Percentiles rank a stretch among this genome's conserved stretches.
These are phyloP conservation scores for Logfia minima DNA, from an alignment of 129 eudicot species.

Conservation along the genomic window DNA sequence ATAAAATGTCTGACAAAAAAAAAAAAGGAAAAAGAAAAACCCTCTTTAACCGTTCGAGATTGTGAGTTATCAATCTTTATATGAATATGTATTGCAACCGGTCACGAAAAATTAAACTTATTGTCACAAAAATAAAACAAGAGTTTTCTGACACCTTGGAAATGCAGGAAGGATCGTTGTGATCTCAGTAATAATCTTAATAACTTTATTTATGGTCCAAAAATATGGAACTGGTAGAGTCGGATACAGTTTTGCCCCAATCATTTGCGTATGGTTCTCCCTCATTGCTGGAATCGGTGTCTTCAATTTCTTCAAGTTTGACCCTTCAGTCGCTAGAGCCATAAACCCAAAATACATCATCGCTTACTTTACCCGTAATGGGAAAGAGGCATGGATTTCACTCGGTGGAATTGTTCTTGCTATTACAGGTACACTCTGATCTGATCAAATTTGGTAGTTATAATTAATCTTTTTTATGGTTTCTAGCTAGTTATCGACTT, in stretches of 20 bases:
- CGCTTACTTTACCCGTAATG: constrained; percentile 58
- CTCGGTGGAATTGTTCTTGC: constrained; percentile 78
- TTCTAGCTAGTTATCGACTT: no score
- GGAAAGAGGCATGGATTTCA: constrained; percentile 70
- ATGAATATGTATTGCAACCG: no score
- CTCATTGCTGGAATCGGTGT: constrained; percentile 63
- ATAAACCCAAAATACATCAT: constrained; percentile 67
- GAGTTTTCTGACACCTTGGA: no score
- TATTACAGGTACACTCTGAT: constrained; percentile 62
- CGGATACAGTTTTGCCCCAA: constrained; percentile 78
- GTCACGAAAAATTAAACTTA: no score
- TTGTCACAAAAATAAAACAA: no score
- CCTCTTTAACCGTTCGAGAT: no score
- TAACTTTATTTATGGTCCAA: constrained; percentile 58
- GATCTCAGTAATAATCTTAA: constrained; percentile 57
- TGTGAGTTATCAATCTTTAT: no score
- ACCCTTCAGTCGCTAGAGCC: constrained; percentile 63
- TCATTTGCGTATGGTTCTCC: constrained; percentile 61
- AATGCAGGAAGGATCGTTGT: constrained; percentile 53
- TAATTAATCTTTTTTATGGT: no score
- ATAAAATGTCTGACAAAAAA: no score
- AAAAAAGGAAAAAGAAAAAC: no score
- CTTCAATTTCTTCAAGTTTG: constrained; percentile 65
- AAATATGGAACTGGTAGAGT: constrained; percentile 85
- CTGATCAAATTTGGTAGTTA: no score